These are phyloP conservation scores for Kwoniella heveanensis DNA, from an alignment of 768 basidiomycete species.

Conservation along the genomic window DNA sequence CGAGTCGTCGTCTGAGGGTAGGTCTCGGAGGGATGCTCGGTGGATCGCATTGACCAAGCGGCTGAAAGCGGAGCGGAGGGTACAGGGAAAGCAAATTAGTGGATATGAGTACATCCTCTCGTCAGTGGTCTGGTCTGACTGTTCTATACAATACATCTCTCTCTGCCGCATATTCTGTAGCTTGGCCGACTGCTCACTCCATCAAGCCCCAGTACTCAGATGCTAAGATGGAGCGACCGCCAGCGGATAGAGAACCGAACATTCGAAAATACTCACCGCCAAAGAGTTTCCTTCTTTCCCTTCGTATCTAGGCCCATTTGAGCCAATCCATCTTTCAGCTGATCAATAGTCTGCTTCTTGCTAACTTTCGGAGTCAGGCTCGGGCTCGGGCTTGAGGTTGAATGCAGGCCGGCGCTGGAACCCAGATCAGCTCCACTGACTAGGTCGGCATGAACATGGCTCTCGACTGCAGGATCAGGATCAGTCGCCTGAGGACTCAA, in stretches of 20 bases:
- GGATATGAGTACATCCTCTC: too few relatives aligned
- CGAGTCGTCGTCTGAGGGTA: slow-evolving; percentile 9
- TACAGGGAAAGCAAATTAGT: too few relatives aligned
- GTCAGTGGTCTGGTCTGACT: neutral
- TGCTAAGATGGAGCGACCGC: too few relatives aligned
- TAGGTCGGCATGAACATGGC: too few relatives aligned
- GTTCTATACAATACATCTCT: too few relatives aligned
- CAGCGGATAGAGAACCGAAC: too few relatives aligned
- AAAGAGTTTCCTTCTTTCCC: slow-evolving; percentile 57
- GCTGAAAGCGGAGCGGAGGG: neutral
- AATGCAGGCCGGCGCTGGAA: neutral
- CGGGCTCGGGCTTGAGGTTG: slow-evolving; percentile 3
- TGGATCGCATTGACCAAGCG: slow-evolving; percentile 14
- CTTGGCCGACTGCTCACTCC: too few relatives aligned
- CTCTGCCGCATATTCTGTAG: too few relatives aligned
- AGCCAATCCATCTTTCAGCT: slow-evolving; percentile 48
- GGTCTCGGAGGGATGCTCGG: slow-evolving; percentile 10
- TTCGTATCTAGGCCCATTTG: slow-evolving; percentile 52
- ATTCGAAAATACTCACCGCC: slow-evolving; percentile 47
- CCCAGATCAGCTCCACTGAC: too few relatives aligned
- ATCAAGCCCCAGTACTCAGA: too few relatives aligned
- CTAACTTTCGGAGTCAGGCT: slow-evolving; percentile 27
- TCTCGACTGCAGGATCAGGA: too few relatives aligned
- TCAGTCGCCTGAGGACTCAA: too few relatives aligned
- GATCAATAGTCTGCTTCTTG: slow-evolving; percentile 49